Evolutionary conservation across 2,329 filamentous ascomycete species (phyloP), one percentile per base, ranked within the genome.

Genomic region (Fulvia fulva): DNA sequence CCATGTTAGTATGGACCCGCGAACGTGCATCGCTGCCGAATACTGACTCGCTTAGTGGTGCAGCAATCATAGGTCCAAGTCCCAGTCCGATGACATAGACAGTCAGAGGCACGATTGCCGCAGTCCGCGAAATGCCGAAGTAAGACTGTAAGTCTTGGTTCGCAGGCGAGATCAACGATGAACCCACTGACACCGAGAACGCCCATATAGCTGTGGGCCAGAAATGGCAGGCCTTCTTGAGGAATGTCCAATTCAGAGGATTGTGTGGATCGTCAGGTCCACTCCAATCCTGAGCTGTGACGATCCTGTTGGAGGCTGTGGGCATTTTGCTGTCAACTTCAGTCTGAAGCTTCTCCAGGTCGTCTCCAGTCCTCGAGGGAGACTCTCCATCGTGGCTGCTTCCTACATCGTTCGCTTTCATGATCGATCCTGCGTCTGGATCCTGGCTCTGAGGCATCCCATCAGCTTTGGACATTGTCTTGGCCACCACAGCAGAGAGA

Each of bases 11-110:
- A 51, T 19, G 25, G 78, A 72, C 0, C 76, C 76, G 9, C 74
- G 68, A 1, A 19, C 76, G 77, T 0, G 78, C 59, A 0, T 72
- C 73, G 16, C 19, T 59, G 59, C 80, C 77, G 5, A 80, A 81
- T 3, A 83, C 83, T 7, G 85, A 88, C 66, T 76, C 74, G 53
- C 69, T 73, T 30, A 76, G 49, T 2, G 74, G 74, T 14, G 72
- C 68, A 8, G 68, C 69, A 12, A 75, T 77, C 0, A 84, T 82
- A 1, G 89, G 88, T 0, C 88, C 88, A 56, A 87, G 83, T 1
- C 86, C 89, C 49, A 90, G 87, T 1, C 74, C 74, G 7, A 87
- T 71, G 5, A 84, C 80, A 68, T 85, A 88, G 5, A 86, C 0
- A 37, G 65, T 58, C 32, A 88, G 68, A 0, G 82, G 81, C 0